Base-by-base conservation (phyloP, 345 rosid genomes). In the Pistacia vera region DNA sequence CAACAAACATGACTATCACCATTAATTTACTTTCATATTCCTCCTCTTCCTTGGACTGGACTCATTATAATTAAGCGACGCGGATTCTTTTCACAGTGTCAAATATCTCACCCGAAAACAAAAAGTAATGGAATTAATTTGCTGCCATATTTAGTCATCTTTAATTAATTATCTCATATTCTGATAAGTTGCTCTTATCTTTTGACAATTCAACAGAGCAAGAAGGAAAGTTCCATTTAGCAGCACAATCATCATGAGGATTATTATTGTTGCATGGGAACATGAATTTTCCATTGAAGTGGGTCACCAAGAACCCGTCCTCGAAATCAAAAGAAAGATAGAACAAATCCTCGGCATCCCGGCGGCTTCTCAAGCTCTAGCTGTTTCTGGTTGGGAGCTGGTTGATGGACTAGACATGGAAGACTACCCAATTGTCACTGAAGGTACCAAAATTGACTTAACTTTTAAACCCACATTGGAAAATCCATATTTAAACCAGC, bases 401-500 rank as follows among this genome's bases (percentile, higher is more conserved):
- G 64, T 93, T 3, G 97, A 95, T 68, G 98, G 97, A 25, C 86
- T 95, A 2, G 99, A 93, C 86, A 87, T 96, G 84, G 97, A 93
- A 63, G 97, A 93, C 70, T 95, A 93, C 65, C 98, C 99, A 4
- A 91, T 91, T 55, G 83, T 93, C 79, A 70, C 68, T 18, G 83
- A 92, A 30, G 95, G 93, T 48, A 86, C 97, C 3, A 92, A 74
- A 75, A 90, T 96, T 48, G 88, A 92, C 72, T 95, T 96, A 70
- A 85, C 86, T 63, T 46, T 83, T 44, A 84, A 85, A 66, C 84
- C 88, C 0, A n/a, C 69, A 63, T 30, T 22, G 25, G 63, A 63
- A 22, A 67, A 51, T 56, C 73, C 69, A 9, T 5, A 41, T 41
- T 6, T 81, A 2, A 63, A 66, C 36, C 73, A 67, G 25, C 44